Conservation (phyloP, 2,329 filamentous ascomycete genomes). For the Ascochyta fabae region DNA sequence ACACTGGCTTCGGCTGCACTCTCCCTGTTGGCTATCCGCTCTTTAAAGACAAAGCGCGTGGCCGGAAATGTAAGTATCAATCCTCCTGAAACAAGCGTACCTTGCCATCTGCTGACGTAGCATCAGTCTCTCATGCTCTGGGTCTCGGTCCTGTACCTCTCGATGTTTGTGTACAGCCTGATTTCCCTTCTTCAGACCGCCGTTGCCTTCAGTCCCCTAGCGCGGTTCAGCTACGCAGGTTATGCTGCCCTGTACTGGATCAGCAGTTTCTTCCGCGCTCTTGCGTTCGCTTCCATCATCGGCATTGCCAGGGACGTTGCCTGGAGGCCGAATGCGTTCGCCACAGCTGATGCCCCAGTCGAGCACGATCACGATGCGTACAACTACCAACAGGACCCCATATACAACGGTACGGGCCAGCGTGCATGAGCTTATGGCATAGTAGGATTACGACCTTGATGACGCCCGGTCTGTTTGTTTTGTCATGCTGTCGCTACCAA, state of each 20-base stretch:
- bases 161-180: neutral
- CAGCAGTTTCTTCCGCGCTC: neutral
- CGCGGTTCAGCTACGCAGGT: neutral
- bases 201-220: neutral
- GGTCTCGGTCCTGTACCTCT: neutral
- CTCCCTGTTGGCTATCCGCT: conserved; percentile 1
- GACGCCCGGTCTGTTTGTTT: neutral
- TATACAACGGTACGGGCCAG: neutral
- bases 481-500: neutral
- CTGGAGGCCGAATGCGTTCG: neutral
- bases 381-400: conserved; percentile 4
- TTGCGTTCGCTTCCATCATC: conserved; percentile 1
- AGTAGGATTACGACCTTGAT: neutral
- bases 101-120: neutral
- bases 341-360: neutral
- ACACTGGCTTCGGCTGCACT: conserved; percentile 5
- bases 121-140: conserved; percentile 7
- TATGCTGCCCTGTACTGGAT: conserved; percentile 1
- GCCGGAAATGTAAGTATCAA: conserved; percentile 1
- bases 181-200: neutral
- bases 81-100: no score
- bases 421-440: neutral
- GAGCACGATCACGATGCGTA: conserved; percentile 5
- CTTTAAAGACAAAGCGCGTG: conserved; percentile 3
- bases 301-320: conserved; percentile 7